Percentiles rank a stretch among this genome's conserved stretches.
These are phyloP conservation scores for Escallonia herrerae DNA, from an alignment of 129 eudicot species.

Conservation along the genomic window DNA sequence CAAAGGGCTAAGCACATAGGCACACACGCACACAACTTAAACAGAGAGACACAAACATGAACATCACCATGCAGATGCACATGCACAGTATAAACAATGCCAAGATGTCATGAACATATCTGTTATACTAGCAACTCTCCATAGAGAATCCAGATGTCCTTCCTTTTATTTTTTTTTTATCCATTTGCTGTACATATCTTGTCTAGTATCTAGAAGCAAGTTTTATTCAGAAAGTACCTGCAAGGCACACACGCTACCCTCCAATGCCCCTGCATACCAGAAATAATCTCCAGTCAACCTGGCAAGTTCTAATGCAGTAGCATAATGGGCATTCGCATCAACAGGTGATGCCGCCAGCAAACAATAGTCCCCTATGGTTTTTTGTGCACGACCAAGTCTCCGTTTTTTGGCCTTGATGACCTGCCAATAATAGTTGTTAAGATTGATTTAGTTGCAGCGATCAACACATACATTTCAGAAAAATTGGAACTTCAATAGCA, in stretches of 20 bases:
- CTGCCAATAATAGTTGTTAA: slow-evolving; percentile 33
- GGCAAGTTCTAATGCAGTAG: slow-evolving; percentile 87
- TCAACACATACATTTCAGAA: slow-evolving; percentile 12
- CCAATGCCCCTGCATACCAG: slow-evolving; percentile 99
- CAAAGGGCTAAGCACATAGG: too few relatives aligned
- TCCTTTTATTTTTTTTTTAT: too few relatives aligned
- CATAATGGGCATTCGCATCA: slow-evolving; percentile 95
- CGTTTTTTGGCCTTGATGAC: slow-evolving; percentile 91
- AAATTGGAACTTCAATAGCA: slow-evolving; percentile 1
- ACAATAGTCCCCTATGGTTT: slow-evolving; percentile 95
- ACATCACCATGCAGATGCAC: too few relatives aligned
- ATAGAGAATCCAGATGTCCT: too few relatives aligned
- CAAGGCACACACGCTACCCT: slow-evolving; percentile 98
- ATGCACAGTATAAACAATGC: too few relatives aligned
- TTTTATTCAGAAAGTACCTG: slow-evolving; percentile 34
- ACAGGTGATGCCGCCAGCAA: slow-evolving; percentile 96
- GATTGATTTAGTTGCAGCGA: slow-evolving; percentile 15
- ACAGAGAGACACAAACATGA: too few relatives aligned
- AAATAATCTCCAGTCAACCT: slow-evolving; percentile 89
- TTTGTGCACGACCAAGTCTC: slow-evolving; percentile 96
- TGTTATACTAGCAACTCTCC: too few relatives aligned
- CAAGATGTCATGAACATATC: too few relatives aligned
- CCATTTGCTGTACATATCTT: too few relatives aligned
- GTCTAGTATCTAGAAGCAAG: too few relatives aligned
- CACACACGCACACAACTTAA: too few relatives aligned